Base-by-base conservation (phyloP, 805 yeast genomes). In the Candida methanosorbosa region DNA sequence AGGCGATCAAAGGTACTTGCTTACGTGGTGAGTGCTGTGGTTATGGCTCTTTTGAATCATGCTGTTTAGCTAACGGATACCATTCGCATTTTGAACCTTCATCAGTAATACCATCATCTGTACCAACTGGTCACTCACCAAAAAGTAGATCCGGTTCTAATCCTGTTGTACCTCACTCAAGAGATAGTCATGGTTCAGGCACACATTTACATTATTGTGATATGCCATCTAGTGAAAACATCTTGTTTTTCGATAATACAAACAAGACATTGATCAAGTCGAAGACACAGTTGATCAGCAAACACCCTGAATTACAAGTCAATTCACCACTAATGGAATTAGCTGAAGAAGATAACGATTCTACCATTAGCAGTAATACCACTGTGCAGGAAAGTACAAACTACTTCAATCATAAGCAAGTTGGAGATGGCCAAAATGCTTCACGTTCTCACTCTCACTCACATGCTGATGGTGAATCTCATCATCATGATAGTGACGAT, bases 11-110 rank as follows among this genome's bases (percentile, higher is more conserved):
- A 29, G 57, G 56, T 3, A 40, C 48, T 13, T 37, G 38, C 3
- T 28, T 50, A 30, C 51, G 49, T 20, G 61, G 61, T n/a, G 41
- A 46, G 26, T 60, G 65, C 38, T 45, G 41, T 24, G 65, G 64
- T 3, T 42, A 37, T 27, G 41, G 36, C 16, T 35, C 45, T 25
- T 15, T 44, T 21, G 49, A 44, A 6, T 36, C 34, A 12, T 44
- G 49, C 20, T 34, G 32, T 19, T 23, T 29, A 17, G 20, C 20
- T 5, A 11, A 20, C 3, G 32, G 20, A 15, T 25, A 29, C n/a
- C 32, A 29, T 21, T 11, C 9, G 4, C 32, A 29, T 15, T 13
- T 6, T 13, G n/a, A n/a, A n/a, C n/a, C n/a, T n/a, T n/a, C n/a
- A n/a, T n/a, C n/a, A n/a, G n/a, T n/a, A n/a, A n/a, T n/a, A n/a